These are phyloP conservation scores for Talaromyces sp. DNA, from an alignment of 2,329 filamentous ascomycete genomes.

Conservation along the genomic window DNA sequence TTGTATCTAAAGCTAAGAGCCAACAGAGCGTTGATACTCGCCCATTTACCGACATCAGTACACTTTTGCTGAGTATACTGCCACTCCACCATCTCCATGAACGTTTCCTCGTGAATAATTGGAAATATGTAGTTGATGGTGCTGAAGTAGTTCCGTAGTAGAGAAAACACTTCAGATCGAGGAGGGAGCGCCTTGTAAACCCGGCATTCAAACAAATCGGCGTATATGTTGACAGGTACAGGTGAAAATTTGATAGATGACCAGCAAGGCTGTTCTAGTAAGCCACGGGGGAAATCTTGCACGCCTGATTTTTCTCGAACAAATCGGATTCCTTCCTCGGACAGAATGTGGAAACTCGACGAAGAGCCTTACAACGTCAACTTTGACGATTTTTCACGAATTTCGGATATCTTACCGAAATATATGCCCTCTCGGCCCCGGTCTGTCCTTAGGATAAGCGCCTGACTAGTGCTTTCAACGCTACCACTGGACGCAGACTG, in stretches of 20 bases:
- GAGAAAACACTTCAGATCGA: conserved; percentile 77
- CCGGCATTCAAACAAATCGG: conserved; percentile 78
- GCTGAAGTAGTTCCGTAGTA: conserved; percentile 87
- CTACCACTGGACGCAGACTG: conserved; percentile 4
- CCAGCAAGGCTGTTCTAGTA: conserved; percentile 65
- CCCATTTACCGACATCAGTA: conserved; percentile 93
- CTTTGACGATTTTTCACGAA: conserved; percentile 20
- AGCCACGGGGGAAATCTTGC: conserved; percentile 80
- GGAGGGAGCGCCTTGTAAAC: conserved; percentile 77
- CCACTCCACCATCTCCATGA: conserved; percentile 91
- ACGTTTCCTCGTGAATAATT: conserved; percentile 89
- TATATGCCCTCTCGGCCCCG: conserved; percentile 87
- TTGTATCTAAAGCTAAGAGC: conserved; percentile 85
- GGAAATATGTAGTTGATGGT: conserved; percentile 98
- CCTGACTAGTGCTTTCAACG: neutral
- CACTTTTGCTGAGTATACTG: conserved; percentile 91
- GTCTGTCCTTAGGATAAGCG: conserved; percentile 46
- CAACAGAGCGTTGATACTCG: conserved; percentile 83
- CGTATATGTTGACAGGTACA: conserved; percentile 95
- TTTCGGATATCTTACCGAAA: conserved; percentile 58
- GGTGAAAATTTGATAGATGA: conserved; percentile 82
- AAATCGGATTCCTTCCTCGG: conserved; percentile 92
- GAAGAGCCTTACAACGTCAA: conserved; percentile 64
- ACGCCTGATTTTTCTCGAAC: conserved; percentile 96
- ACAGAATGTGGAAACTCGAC: conserved; percentile 94